Percentiles rank a stretch among this genome's conserved stretches.
These are phyloP conservation scores for Lumnitzera littorea DNA, from an alignment of 345 rosid species.

Conservation along the genomic window DNA sequence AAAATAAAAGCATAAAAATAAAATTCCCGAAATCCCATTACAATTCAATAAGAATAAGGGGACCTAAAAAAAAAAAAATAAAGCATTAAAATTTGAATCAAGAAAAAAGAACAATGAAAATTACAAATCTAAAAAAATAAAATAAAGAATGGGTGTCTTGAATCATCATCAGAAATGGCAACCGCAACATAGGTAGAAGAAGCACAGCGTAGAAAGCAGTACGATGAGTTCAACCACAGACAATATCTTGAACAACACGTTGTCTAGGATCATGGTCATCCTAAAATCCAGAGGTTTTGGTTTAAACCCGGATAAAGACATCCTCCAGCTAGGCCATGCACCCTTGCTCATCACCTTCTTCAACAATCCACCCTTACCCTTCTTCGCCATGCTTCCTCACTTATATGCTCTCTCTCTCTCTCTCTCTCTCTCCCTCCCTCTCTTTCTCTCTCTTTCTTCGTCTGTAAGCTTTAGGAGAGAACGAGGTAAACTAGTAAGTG, in stretches of 20 bases:
- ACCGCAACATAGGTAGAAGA: slow-evolving; percentile 72
- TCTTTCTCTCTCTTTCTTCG: neutral
- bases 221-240: slow-evolving; percentile 55
- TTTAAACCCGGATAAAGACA: slow-evolving; percentile 20
- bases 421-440: neutral
- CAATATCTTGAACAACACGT: slow-evolving; percentile 38
- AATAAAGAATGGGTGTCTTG: neutral
- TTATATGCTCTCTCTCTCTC: neutral
- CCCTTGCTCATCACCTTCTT: slow-evolving; percentile 16
- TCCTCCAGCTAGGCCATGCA: slow-evolving; percentile 17
- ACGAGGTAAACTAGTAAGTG: no score
- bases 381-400: neutral
- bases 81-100: neutral
- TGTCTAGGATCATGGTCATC: slow-evolving; percentile 27
- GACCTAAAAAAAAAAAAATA: neutral
- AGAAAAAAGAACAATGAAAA: neutral
- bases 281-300: slow-evolving; percentile 26
- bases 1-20: neutral
- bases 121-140: neutral
- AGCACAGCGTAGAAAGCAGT: slow-evolving; percentile 58
- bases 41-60: no score
- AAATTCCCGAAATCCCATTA: neutral
- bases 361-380: neutral
- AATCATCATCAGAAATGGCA: slow-evolving; percentile 38
- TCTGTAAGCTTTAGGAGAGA: no score